Percentiles rank a stretch among this genome's conserved stretches.
phyloP scores from a whole-genome alignment of 2,329 filamentous ascomycete species.

The Trichoderma citrinoviride region DNA sequence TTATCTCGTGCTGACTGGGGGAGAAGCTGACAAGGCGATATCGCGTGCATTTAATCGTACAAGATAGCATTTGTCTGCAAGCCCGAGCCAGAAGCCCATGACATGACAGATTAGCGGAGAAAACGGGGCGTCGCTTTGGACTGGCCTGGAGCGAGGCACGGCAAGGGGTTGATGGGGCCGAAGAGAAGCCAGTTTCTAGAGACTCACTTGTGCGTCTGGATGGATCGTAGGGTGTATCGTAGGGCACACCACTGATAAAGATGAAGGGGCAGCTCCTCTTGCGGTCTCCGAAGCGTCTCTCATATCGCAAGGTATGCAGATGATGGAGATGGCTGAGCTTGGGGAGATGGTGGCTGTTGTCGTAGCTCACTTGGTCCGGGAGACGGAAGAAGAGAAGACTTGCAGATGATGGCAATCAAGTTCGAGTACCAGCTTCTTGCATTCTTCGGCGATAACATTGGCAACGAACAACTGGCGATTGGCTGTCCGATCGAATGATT shows the following conservation, averaged over 20 bases:
- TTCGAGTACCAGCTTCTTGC: no score
- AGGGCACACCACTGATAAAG: slow-evolving; percentile 16
- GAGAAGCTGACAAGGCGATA: neutral
- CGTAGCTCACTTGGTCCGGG: no score
- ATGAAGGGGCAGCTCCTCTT: neutral
- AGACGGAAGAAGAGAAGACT: no score
- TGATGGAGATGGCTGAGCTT: no score
- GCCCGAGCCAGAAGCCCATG: neutral
- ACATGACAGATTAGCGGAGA: slow-evolving; percentile 17
- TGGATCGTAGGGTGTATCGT: neutral
- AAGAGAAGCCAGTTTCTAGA: neutral
- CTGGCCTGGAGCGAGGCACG: slow-evolving; percentile 2
- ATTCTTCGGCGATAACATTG: neutral
- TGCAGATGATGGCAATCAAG: no score
- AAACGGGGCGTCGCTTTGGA: slow-evolving; percentile 2
- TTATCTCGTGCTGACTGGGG: neutral
- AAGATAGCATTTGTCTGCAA: neutral
- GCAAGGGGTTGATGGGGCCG: neutral
- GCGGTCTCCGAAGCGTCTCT: neutral
- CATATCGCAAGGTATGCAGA: neutral
- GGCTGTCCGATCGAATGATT: neutral
- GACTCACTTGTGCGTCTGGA: neutral
- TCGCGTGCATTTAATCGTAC: neutral
- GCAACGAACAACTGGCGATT: no score
- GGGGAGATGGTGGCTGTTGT: no score